phyloP scores from a whole-genome alignment of 768 basidiomycete species.

The Trametes gibbosa region DNA sequence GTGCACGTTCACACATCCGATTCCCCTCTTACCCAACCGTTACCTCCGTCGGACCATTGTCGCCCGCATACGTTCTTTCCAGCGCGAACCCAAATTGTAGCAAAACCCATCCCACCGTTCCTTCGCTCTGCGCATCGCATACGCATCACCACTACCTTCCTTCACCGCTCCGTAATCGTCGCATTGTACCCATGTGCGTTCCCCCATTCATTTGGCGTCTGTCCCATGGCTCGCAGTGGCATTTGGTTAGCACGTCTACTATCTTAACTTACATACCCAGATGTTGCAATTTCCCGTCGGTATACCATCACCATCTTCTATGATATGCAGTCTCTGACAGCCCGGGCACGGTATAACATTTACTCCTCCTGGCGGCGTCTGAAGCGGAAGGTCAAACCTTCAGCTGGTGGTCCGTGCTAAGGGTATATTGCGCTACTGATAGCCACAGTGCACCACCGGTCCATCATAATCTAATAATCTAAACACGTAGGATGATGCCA shows the following conservation, averaged over 20 bases:
- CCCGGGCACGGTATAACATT: too few species aligned
- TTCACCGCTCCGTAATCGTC: conserved; percentile 9
- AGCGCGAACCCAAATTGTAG: conserved; percentile 7
- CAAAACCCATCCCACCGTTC: neutral
- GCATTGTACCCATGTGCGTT: conserved; percentile 17
- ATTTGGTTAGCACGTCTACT: conserved; percentile 3
- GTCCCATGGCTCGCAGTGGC: neutral
- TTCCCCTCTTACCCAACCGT: too few species aligned
- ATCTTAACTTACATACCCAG: conserved; percentile 10
- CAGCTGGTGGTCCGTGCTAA: too few species aligned
- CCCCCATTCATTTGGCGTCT: neutral
- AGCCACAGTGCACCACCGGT: too few species aligned
- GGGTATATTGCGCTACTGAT: too few species aligned
- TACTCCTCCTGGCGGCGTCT: too few species aligned
- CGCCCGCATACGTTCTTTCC: neutral
- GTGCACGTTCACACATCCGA: neutral
- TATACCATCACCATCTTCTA: conserved; percentile 7
- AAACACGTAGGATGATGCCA: neutral
- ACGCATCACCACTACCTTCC: conserved; percentile 13
- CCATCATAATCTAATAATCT: too few species aligned
- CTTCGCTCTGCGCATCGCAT: neutral
- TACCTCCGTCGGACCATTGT: neutral
- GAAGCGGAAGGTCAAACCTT: too few species aligned
- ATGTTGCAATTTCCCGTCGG: conserved; percentile 3
- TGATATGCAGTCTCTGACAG: neutral